phyloP scores from a whole-genome alignment of 495 filamentous ascomycete genomes.

The Geoglossum glabrum region DNA sequence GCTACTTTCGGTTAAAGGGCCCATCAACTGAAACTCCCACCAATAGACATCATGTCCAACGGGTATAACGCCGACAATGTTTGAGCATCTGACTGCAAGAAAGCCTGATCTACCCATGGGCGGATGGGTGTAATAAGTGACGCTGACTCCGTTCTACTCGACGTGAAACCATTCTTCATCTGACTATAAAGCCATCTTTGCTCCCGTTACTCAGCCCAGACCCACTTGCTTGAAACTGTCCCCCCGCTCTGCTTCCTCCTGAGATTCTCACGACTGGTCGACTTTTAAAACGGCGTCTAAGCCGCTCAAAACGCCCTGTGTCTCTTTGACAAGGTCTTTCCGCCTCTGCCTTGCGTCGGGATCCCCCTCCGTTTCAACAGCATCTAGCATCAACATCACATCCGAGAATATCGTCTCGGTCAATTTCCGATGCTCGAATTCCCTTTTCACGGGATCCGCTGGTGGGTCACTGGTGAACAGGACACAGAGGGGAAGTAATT shows the following conservation, averaged over 20 bases:
- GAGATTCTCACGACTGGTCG: neutral
- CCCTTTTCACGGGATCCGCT: slow-evolving; percentile 43
- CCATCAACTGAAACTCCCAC: neutral
- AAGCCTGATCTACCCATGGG: neutral
- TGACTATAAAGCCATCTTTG: no score
- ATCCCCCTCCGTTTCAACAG: slow-evolving; percentile 53
- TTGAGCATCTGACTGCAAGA: neutral
- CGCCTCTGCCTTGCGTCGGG: slow-evolving; percentile 40
- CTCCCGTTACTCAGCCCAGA: no score
- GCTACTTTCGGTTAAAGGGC: neutral
- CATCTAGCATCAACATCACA: slow-evolving; percentile 68
- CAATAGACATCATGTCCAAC: neutral
- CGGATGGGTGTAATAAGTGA: neutral
- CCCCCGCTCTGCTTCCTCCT: neutral
- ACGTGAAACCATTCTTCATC: neutral
- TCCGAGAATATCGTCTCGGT: slow-evolving; percentile 71
- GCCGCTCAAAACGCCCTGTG: slow-evolving; percentile 40
- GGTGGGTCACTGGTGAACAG: slow-evolving; percentile 48
- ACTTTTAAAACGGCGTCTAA: slow-evolving; percentile 30
- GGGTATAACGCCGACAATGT: neutral
- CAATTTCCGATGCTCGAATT: slow-evolving; percentile 60
- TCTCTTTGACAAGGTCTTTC: slow-evolving; percentile 56
- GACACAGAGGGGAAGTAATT: slow-evolving; percentile 44
- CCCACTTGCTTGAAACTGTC: no score
- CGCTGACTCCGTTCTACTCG: neutral